These are phyloP conservation scores for Talaromyces stipitatus DNA, from an alignment of 495 filamentous ascomycete genomes.

Conservation along the genomic window DNA sequence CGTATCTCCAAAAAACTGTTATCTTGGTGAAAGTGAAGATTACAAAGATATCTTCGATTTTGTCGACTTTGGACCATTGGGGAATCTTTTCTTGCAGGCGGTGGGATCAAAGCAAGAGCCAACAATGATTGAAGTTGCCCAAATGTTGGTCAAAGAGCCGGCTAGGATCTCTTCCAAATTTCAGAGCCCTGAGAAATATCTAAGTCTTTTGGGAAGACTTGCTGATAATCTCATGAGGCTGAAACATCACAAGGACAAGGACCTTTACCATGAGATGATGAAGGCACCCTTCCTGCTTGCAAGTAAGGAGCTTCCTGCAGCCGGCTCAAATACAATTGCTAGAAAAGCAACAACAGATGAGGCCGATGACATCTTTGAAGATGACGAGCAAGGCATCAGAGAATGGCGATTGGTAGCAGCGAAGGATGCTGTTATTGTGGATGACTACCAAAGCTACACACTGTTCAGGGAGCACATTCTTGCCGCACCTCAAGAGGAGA, in stretches of 20 bases:
- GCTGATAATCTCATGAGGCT: conserved; percentile 60
- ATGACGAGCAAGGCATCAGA: conserved; percentile 65
- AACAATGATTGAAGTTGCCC: conserved; percentile 73
- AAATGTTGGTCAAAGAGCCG: conserved; percentile 69
- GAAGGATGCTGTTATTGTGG: conserved; percentile 66
- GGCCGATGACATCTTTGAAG: conserved; percentile 46
- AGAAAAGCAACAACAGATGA: conserved; percentile 16
- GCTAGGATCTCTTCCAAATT: conserved; percentile 69
- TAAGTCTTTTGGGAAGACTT: conserved; percentile 69
- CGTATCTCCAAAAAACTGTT: conserved; percentile 61
- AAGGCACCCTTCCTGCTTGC: conserved; percentile 71
- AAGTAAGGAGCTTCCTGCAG: conserved; percentile 59
- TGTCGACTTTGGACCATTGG: conserved; percentile 82
- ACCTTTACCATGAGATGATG: conserved; percentile 67
- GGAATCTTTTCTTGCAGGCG: conserved; percentile 78
- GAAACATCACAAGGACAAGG: conserved; percentile 73
- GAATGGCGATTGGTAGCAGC: conserved; percentile 68
- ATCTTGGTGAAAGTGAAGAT: conserved; percentile 65
- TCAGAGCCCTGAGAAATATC: conserved; percentile 74
- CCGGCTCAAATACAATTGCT: conserved; percentile 21
- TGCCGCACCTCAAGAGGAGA: conserved; percentile 81
- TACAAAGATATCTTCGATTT: conserved; percentile 94
- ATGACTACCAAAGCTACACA: conserved; percentile 78
- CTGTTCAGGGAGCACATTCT: conserved; percentile 76
- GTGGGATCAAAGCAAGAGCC: conserved; percentile 88